Conservation (phyloP, 2,329 filamentous ascomycete genomes). For the Colletotrichum sp. region DNA sequence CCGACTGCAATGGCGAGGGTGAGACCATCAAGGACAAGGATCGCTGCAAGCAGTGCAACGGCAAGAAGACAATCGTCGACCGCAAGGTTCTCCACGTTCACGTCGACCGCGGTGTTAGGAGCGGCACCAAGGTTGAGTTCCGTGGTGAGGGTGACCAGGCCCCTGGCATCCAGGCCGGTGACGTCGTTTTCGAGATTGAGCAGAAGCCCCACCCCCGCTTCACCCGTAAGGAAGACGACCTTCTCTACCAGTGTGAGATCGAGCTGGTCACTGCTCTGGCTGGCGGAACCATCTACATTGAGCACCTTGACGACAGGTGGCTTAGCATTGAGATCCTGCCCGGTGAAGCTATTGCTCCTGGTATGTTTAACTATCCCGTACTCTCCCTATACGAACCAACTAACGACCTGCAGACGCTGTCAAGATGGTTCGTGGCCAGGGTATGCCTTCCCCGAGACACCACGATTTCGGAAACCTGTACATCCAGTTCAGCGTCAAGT, state of each 20-base stretch:
- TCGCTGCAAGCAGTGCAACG: conserved; percentile 93
- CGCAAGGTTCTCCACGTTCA: conserved; percentile 98
- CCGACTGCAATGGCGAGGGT: conserved; percentile 96
- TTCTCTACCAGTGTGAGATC: conserved; percentile 94
- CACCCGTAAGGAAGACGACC: conserved; percentile 93
- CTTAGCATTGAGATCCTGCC: conserved; percentile 90
- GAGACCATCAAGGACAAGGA: conserved; percentile 98
- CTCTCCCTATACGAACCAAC: not conserved
- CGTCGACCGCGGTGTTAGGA: conserved; percentile 92
- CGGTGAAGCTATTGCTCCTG: conserved; percentile 91
- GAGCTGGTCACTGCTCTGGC: conserved; percentile 94
- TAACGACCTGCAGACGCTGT: conserved; percentile 68
- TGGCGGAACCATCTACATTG: conserved; percentile 88
- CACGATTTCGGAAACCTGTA: conserved; percentile 96
- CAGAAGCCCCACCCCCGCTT: conserved; percentile 98
- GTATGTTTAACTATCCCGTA: conserved; percentile 59
- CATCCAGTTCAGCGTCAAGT: conserved; percentile 97
- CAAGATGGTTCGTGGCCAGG: conserved; percentile 94
- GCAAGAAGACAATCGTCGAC: conserved; percentile 98
- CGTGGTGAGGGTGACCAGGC: conserved; percentile 95
- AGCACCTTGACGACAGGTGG: conserved; percentile 98
- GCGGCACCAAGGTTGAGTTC: conserved; percentile 96
- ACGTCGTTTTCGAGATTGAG: conserved; percentile 98
- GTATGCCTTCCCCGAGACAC: conserved; percentile 95
- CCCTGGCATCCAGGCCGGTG: conserved; percentile 89